These are phyloP conservation scores for Mortierella antarctica DNA, from an alignment of 192 early-diverging fungal genomes.

Conservation along the genomic window DNA sequence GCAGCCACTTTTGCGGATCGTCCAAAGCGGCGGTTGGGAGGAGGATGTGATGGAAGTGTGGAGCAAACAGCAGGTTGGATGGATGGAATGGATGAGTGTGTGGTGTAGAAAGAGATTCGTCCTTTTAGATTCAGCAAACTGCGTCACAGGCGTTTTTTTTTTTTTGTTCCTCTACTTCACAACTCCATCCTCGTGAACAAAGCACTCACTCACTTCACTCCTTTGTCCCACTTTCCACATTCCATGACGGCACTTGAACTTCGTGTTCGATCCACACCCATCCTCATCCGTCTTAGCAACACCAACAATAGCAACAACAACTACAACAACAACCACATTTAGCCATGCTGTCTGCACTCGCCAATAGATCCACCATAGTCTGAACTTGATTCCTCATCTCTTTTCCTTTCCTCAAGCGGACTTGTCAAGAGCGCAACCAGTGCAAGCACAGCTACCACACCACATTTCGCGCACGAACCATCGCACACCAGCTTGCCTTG, in stretches of 20 bases:
- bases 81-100: too few species aligned
- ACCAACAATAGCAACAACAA: neutral
- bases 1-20: constrained; percentile 33
- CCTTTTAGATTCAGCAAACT: neutral
- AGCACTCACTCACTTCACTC: too few species aligned
- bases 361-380: too few species aligned
- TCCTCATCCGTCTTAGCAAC: neutral
- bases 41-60: neutral
- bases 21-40: neutral
- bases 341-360: too few species aligned
- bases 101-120: neutral
- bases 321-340: neutral
- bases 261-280: neutral
- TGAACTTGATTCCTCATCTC: too few species aligned
- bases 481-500: too few species aligned
- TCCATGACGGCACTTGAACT: too few species aligned
- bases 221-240: too few species aligned
- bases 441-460: too few species aligned
- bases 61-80: neutral
- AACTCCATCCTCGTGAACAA: neutral
- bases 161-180: neutral
- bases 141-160: neutral
- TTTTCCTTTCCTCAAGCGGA: too few species aligned
- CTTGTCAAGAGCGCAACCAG: too few species aligned
- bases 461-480: too few species aligned